Evolutionary conservation across 2,329 filamentous ascomycete genomes (phyloP).

Genomic region (Colletotrichum theobromicola): DNA sequence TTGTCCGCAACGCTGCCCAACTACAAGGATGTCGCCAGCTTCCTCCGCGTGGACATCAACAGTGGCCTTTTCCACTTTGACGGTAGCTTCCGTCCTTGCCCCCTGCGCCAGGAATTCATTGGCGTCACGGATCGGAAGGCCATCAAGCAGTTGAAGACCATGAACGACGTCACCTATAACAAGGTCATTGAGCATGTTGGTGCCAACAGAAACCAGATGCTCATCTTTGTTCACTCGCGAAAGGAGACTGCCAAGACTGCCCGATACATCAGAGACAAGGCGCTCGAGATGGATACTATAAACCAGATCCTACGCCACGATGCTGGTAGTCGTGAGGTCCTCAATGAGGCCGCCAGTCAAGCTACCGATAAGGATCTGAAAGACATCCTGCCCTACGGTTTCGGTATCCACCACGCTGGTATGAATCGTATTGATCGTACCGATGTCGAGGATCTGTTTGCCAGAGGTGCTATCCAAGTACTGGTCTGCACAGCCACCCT

Average conservation of each 20-base stretch:
- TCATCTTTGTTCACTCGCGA: conserved; percentile 97
- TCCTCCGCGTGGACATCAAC: conserved; percentile 84
- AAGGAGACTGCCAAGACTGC: conserved; percentile 99
- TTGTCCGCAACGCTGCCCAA: conserved; percentile 96
- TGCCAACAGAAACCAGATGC: conserved; percentile 92
- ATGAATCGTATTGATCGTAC: conserved; percentile 96
- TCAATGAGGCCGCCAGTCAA: conserved; percentile 82
- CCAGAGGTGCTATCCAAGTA: conserved; percentile 89
- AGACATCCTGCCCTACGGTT: conserved; percentile 92
- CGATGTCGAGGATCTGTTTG: conserved; percentile 93
- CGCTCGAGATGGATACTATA: conserved; percentile 95
- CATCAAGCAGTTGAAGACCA: conserved; percentile 98
- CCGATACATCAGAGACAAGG: conserved; percentile 94
- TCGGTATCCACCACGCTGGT: conserved; percentile 97
- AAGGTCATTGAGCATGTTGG: conserved; percentile 98
- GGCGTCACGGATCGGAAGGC: conserved; percentile 97
- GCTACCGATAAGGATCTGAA: conserved; percentile 89
- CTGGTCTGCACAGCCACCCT: conserved; percentile 97
- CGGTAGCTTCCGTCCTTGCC: conserved; percentile 90
- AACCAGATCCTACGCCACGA: conserved; percentile 94
- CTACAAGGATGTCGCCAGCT: conserved; percentile 94
- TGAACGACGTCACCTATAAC: conserved; percentile 99
- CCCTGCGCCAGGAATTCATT: conserved; percentile 94
- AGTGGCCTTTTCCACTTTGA: conserved; percentile 97
- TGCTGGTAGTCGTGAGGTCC: conserved; percentile 86